phyloP scores from a whole-genome alignment of 1,139 yeast genomes.

The Yamadazyma sp. region DNA sequence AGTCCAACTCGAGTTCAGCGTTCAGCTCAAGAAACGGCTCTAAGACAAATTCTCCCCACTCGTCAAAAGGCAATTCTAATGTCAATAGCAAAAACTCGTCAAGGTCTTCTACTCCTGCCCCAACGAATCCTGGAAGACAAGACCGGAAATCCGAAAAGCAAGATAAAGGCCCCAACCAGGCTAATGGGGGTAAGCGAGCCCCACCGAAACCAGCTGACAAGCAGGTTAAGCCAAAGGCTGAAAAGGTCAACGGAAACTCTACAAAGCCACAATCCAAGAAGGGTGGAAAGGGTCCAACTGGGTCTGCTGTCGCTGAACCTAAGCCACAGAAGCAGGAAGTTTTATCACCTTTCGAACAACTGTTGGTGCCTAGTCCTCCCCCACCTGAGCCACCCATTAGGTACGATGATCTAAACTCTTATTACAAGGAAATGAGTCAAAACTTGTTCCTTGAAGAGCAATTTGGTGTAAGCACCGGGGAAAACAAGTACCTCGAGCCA shows the following conservation, averaged over 20 bases:
- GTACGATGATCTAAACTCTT: conserved; percentile 51
- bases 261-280: not conserved
- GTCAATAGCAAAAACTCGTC: conserved; percentile 7
- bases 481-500: conserved; percentile 30
- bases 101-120: conserved; percentile 8
- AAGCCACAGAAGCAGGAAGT: not conserved
- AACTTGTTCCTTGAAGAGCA: conserved; percentile 64
- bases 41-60: conserved; percentile 4
- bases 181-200: too few species aligned
- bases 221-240: not conserved
- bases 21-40: conserved; percentile 1
- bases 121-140: not conserved
- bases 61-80: conserved; percentile 4
- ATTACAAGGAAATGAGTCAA: conserved; percentile 59
- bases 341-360: not conserved
- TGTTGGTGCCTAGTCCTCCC: conserved; percentile 23
- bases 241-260: not conserved
- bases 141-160: too few species aligned
- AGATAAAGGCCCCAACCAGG: too few species aligned
- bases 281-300: not conserved
- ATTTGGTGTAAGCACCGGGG: conserved; percentile 39
- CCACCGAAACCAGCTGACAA: not conserved
- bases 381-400: conserved; percentile 41
- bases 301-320: too few species aligned
- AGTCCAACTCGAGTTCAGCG: conserved; percentile 4